Evolutionary conservation across 345 rosid species (phyloP).

Genomic region (Bruguiera gymnorhiza): DNA sequence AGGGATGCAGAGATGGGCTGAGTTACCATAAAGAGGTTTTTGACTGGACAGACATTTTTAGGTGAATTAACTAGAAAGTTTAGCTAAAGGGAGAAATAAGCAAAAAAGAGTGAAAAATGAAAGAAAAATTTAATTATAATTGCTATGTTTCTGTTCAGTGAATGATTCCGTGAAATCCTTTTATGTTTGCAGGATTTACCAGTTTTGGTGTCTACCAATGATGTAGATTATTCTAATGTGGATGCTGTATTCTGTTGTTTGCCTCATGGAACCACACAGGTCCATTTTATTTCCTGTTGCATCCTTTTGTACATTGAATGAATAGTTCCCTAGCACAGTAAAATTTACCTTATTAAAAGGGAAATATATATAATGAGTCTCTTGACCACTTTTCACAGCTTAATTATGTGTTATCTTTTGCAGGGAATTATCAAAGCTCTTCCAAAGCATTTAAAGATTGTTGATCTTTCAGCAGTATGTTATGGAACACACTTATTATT

Average conservation of each 20-base stretch:
- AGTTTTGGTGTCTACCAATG: conserved; percentile 61
- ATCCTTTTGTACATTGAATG: conserved; percentile 2
- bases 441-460: conserved; percentile 64
- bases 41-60: background rate
- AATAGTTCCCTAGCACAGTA: background rate
- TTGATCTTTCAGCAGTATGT: conserved; percentile 94
- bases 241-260: conserved; percentile 97
- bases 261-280: conserved; percentile 98
- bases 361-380: background rate
- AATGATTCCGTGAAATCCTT: background rate
- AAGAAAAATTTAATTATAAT: background rate
- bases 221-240: conserved; percentile 73
- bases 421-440: conserved; percentile 89
- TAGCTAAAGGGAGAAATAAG: background rate
- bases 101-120: too few species aligned
- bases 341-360: background rate
- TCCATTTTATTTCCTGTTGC: conserved; percentile 19
- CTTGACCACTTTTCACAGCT: background rate
- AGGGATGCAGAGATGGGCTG: background rate
- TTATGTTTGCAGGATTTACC: conserved; percentile 65
- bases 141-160: background rate
- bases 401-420: conserved; percentile 4
- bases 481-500: conserved; percentile 11
- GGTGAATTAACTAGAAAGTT: background rate
- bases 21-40: background rate